Percentiles rank a stretch among this genome's conserved stretches.
Evolutionary conservation across 148 eudicot species (phyloP).

Genomic region (Nyssa sinensis): DNA sequence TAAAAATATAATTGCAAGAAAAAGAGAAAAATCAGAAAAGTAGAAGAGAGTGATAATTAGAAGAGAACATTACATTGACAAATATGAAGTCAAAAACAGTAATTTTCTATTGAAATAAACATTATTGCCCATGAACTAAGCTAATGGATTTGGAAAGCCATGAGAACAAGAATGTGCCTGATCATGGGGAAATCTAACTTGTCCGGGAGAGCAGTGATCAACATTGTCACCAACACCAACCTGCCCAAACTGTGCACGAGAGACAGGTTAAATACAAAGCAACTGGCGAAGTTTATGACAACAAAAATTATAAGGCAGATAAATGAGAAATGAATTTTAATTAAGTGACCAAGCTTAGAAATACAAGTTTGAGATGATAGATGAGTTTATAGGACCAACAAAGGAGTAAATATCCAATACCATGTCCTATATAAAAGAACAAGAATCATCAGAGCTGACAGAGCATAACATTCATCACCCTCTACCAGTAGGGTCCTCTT

Average conservation of each 20-base stretch:
- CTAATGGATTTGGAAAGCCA: not conserved
- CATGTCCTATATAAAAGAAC: too few species aligned
- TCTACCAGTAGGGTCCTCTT: too few species aligned
- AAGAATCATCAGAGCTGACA: too few species aligned
- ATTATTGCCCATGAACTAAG: too few species aligned
- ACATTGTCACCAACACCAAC: conserved; percentile 85
- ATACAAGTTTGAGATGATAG: too few species aligned
- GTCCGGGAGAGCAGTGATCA: conserved; percentile 84
- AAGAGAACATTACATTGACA: not conserved
- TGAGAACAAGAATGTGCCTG: conserved; percentile 51
- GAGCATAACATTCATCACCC: too few species aligned
- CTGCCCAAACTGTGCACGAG: conserved; percentile 86
- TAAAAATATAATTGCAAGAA: not conserved
- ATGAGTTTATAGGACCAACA: too few species aligned
- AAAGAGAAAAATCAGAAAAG: not conserved
- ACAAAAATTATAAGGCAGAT: not conserved
- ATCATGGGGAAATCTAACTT: conserved; percentile 66
- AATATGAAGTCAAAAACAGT: not conserved
- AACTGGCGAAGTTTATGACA: not conserved
- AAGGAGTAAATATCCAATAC: too few species aligned
- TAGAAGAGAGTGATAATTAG: too few species aligned
- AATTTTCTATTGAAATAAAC: not conserved
- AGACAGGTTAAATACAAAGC: conserved; percentile 10
- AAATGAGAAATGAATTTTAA: too few species aligned
- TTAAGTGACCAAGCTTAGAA: too few species aligned